Conservation (phyloP, 2,329 filamentous ascomycete genomes). For the Scedosporium dehoogii region DNA sequence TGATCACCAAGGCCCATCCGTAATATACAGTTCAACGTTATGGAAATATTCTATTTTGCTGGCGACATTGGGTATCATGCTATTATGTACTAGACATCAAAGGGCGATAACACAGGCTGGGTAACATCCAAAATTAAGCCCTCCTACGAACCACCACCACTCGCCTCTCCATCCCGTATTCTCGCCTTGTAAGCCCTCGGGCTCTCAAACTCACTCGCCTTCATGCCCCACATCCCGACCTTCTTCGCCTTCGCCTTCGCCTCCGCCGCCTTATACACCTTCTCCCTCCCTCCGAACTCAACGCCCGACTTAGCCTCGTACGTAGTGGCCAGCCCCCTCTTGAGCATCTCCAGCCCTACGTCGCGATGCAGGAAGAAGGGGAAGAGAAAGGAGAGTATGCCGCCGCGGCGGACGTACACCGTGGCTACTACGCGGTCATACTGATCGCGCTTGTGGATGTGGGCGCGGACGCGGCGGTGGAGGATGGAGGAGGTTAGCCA, state of each 20-base stretch:
- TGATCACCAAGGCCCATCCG: background rate
- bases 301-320: slow-evolving; percentile 88
- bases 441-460: slow-evolving; percentile 77
- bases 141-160: background rate
- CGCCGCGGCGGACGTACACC: slow-evolving; percentile 56
- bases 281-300: slow-evolving; percentile 70
- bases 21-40: background rate
- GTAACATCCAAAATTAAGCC: background rate
- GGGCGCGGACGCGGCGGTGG: slow-evolving; percentile 66
- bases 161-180: slow-evolving; percentile 5
- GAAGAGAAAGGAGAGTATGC: slow-evolving; percentile 29
- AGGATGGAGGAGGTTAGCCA: slow-evolving; percentile 71
- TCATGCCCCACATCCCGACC: slow-evolving; percentile 66
- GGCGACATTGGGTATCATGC: background rate
- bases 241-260: slow-evolving; percentile 53
- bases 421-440: slow-evolving; percentile 87
- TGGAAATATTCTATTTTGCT: background rate
- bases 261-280: slow-evolving; percentile 57
- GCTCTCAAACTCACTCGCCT: slow-evolving; percentile 59
- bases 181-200: slow-evolving; percentile 75
- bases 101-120: background rate
- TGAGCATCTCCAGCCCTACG: slow-evolving; percentile 84
- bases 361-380: slow-evolving; percentile 63
- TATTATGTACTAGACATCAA: background rate
- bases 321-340: slow-evolving; percentile 72